Percentiles rank a stretch among this genome's conserved stretches.
phyloP scores from a whole-genome alignment of 805 yeast species.

The Starmerella powellii region DNA sequence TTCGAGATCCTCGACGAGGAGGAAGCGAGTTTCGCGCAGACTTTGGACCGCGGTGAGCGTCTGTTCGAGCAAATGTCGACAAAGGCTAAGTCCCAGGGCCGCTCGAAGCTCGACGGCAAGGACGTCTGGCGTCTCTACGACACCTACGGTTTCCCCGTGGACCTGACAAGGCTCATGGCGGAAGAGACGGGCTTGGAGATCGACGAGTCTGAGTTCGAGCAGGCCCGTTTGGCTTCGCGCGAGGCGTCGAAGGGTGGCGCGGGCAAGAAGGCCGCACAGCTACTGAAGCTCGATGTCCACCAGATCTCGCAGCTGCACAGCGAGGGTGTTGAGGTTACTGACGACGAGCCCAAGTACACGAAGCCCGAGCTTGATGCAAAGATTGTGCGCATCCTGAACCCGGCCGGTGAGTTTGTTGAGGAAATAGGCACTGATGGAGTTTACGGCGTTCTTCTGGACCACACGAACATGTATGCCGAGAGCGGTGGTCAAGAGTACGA shows the following conservation, averaged over 20 bases:
- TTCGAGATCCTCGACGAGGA: slow-evolving; percentile 92
- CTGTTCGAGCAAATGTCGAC: slow-evolving; percentile 87
- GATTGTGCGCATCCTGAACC: slow-evolving; percentile 55
- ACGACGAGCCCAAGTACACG: slow-evolving; percentile 63
- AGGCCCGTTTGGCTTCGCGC: slow-evolving; percentile 74
- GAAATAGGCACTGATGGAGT: slow-evolving; percentile 34
- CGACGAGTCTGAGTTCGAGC: slow-evolving; percentile 85
- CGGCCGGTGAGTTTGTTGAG: slow-evolving; percentile 44
- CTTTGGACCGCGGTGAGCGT: slow-evolving; percentile 95
- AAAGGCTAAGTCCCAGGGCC: slow-evolving; percentile 61
- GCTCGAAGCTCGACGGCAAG: slow-evolving; percentile 71
- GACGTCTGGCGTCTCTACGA: slow-evolving; percentile 98
- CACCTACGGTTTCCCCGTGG: slow-evolving; percentile 98
- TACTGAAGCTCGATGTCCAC: slow-evolving; percentile 83
- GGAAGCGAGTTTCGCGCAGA: slow-evolving; percentile 87
- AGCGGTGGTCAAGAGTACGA: slow-evolving; percentile 99
- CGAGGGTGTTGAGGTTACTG: slow-evolving; percentile 58
- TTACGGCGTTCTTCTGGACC: slow-evolving; percentile 72
- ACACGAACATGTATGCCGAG: slow-evolving; percentile 94
- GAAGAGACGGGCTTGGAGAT: slow-evolving; percentile 91
- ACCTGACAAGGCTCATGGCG: slow-evolving; percentile 94
- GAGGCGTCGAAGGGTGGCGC: slow-evolving; percentile 72
- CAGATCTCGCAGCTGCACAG: slow-evolving; percentile 60
- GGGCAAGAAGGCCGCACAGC: slow-evolving; percentile 29
- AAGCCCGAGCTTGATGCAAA: slow-evolving; percentile 55